Conservation (phyloP, 2,329 filamentous ascomycete species). For the Teratosphaeria epicoccoides region DNA sequence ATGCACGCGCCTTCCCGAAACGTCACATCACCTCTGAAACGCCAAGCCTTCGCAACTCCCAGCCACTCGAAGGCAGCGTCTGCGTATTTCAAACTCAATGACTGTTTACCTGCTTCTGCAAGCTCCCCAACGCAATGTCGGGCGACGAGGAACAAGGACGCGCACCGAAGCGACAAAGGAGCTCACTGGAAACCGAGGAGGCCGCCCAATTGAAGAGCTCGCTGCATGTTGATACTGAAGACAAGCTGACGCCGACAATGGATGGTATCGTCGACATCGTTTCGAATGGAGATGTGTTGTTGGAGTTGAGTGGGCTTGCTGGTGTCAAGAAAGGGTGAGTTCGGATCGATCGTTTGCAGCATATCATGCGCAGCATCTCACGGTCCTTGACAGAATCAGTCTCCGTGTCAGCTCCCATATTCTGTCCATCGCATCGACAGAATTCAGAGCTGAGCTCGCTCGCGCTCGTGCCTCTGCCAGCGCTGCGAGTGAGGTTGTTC, state of each 20-base stretch:
- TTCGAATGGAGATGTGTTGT: slow-evolving; percentile 7
- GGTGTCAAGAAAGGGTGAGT: slow-evolving; percentile 5
- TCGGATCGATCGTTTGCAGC: neutral
- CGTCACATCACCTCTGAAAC: neutral
- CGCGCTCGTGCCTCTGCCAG: neutral
- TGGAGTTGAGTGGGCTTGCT: slow-evolving; percentile 4
- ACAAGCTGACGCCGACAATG: neutral
- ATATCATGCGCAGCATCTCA: neutral
- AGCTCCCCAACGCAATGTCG: neutral
- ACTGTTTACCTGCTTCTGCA: neutral
- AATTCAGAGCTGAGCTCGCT: slow-evolving; percentile 12
- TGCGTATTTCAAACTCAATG: neutral
- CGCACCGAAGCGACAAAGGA: slow-evolving; percentile 4
- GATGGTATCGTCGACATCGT: slow-evolving; percentile 6
- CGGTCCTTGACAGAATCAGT: neutral
- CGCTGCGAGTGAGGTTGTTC: neutral
- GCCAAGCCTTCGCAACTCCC: neutral
- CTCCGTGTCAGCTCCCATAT: slow-evolving; percentile 15
- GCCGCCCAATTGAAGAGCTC: neutral
- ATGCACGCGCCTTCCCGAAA: neutral
- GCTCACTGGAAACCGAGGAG: neutral
- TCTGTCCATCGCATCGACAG: slow-evolving; percentile 14
- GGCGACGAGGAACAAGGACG: neutral
- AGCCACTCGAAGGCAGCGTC: no score
- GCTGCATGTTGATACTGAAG: neutral